Evolutionary conservation across 768 basidiomycete genomes (phyloP).

Genomic region (Phylloporus sp.): DNA sequence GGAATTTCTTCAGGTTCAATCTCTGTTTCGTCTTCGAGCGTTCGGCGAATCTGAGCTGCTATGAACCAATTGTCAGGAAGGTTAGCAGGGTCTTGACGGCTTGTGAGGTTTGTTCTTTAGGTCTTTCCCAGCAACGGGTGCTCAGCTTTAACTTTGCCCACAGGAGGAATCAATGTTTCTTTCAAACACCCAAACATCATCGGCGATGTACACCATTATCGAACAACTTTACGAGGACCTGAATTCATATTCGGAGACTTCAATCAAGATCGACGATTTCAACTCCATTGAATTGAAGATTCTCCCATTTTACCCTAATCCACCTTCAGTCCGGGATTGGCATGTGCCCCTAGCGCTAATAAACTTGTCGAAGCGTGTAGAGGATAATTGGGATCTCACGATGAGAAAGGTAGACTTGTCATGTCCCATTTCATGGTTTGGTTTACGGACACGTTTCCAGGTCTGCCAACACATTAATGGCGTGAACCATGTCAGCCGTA

Average conservation of each 20-base stretch:
- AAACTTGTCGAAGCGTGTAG: slow-evolving; percentile 72
- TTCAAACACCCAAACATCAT: slow-evolving; percentile 65
- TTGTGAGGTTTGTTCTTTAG: slow-evolving; percentile 68
- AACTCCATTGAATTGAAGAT: slow-evolving; percentile 95
- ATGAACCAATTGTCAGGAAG: slow-evolving; percentile 94
- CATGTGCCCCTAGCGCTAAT: slow-evolving; percentile 91
- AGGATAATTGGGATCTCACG: slow-evolving; percentile 96
- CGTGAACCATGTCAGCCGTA: slow-evolving; percentile 84
- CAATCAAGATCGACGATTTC: slow-evolving; percentile 85
- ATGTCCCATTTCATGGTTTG: neutral
- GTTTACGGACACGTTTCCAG: slow-evolving; percentile 21
- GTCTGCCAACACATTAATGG: slow-evolving; percentile 85
- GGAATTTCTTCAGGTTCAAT: slow-evolving; percentile 92
- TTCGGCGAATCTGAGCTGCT: slow-evolving; percentile 87
- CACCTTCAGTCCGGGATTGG: slow-evolving; percentile 88
- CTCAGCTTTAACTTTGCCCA: slow-evolving; percentile 2
- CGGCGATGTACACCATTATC: slow-evolving; percentile 74
- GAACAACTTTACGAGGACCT: slow-evolving; percentile 97
- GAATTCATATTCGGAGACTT: slow-evolving; percentile 96
- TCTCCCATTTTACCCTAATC: slow-evolving; percentile 95
- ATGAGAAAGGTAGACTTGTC: slow-evolving; percentile 67
- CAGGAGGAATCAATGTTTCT: slow-evolving; percentile 90
- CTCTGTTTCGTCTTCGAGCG: slow-evolving; percentile 95
- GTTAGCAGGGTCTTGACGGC: slow-evolving; percentile 82
- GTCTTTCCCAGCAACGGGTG: neutral